Evolutionary conservation across 768 basidiomycete genomes (phyloP).

Genomic region (Russula foetens): DNA sequence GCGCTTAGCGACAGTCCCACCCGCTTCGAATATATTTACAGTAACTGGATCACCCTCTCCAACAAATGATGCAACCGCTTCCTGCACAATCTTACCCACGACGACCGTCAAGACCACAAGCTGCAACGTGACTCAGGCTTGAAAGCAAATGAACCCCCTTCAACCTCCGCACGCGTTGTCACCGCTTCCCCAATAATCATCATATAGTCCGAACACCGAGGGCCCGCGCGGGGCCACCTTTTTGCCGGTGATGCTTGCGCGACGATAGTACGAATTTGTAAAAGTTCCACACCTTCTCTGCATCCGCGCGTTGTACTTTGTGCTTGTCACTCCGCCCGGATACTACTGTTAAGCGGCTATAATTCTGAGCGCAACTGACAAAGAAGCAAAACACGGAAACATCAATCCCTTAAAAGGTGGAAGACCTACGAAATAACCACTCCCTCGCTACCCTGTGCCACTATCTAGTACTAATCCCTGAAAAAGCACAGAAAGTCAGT

Average conservation of each 20-base stretch:
- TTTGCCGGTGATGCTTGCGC: constrained; percentile 30
- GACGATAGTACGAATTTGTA: constrained; percentile 50
- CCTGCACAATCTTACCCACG: neutral
- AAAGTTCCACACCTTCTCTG: too few species aligned
- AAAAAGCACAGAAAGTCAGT: too few species aligned
- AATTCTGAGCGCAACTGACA: neutral
- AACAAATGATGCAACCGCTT: too few species aligned
- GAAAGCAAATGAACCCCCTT: too few species aligned
- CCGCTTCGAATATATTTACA: neutral
- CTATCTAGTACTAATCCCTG: too few species aligned
- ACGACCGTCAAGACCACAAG: neutral
- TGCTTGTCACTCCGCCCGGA: too few species aligned
- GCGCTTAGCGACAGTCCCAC: neutral
- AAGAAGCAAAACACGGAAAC: neutral
- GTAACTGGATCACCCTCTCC: neutral
- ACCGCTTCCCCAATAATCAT: constrained; percentile 34
- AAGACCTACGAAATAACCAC: neutral
- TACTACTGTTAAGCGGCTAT: neutral
- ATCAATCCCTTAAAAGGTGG: neutral
- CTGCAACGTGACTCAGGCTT: neutral
- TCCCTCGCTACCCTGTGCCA: neutral
- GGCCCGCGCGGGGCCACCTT: constrained; percentile 43
- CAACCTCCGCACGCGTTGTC: constrained; percentile 22
- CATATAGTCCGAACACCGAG: constrained; percentile 37
- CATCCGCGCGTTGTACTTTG: too few species aligned